Base-by-base conservation (phyloP, 352 stramenopile genomes). In the Pythium aphanidermatum region DNA sequence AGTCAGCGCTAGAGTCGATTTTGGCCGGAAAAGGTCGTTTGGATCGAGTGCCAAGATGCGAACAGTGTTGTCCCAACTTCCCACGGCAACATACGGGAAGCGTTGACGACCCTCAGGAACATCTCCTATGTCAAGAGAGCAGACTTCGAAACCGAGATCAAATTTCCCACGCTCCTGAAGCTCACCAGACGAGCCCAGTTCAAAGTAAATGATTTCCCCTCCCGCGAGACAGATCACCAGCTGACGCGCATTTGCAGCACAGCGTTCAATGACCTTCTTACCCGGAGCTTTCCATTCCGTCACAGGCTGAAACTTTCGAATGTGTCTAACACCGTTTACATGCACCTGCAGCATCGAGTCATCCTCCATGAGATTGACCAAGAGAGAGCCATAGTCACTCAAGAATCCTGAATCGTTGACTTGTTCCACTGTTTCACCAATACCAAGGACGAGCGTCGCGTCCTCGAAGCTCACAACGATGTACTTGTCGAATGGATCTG, bases 391-490 rank as follows among this genome's bases (percentile, higher is more conserved):
- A 29, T 95, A 83, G 45, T 97, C 95, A 12, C 84, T 89, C 20
- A 98, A 51, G 56, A 99, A 98, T 12, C 95, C 95, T 6, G 81
- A 95, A 40, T 98, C 89, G 19, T 84, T 92, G 19, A 99, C 95
- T 71, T 99, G 94, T 68, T 99, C 96, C 0, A 99, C 96, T 2
- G 84, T 98, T 27, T 99, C 96, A 13, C 95, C 96, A 31, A 99
- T 92, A 45, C 89, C 83, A 8, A 99, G 71, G 12, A 99, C 96
- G 21, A 99, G 80, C 14, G 96, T 99, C 30, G 95, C 95, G 59
- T 99, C 97, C 53, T 96, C 93, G 71, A 99, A 99, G 37, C 89
- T 98, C n/a, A 99, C 96, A 12, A 99, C 92, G 60, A 99, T 99
- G 60, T 98, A 99, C 58, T 90, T 89, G 57, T 90, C 79, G 28